These are phyloP conservation scores for Rubia peregrina DNA, from an alignment of 305 asterid species.

Conservation along the genomic window DNA sequence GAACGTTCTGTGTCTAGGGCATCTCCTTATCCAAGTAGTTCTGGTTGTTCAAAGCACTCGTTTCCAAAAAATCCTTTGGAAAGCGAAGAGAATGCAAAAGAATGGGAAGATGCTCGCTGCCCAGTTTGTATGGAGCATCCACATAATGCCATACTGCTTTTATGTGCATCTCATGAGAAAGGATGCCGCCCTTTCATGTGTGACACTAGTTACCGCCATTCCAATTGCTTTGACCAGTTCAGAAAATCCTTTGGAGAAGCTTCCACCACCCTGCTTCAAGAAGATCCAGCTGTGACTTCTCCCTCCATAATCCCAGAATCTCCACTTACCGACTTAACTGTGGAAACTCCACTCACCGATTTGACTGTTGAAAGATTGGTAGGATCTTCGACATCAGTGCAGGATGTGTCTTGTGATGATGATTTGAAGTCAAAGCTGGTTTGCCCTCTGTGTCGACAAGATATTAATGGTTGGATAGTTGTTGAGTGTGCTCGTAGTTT, in stretches of 20 bases:
- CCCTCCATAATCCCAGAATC: constrained; percentile 27
- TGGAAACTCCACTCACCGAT: constrained; percentile 23
- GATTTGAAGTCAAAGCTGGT: constrained; percentile 36
- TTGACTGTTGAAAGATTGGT: constrained; percentile 27
- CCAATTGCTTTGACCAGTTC: constrained; percentile 83
- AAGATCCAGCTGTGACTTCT: constrained; percentile 19
- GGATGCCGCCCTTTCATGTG: constrained; percentile 94
- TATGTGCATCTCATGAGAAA: constrained; percentile 71
- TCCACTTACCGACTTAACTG: constrained; percentile 24
- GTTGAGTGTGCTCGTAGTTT: constrained; percentile 66
- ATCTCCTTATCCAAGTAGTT: constrained; percentile 54
- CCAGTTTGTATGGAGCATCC: constrained; percentile 96
- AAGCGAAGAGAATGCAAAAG: constrained; percentile 42
- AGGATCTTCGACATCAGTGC: constrained; percentile 26
- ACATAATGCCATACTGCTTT: constrained; percentile 71
- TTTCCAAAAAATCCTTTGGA: constrained; percentile 44
- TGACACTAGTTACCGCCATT: constrained; percentile 89
- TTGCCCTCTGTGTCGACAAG: constrained; percentile 83
- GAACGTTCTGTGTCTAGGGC: constrained; percentile 57
- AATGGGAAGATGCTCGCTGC: constrained; percentile 89
- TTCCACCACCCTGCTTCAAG: constrained; percentile 27
- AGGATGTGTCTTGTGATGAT: constrained; percentile 28
- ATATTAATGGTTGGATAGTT: constrained; percentile 59
- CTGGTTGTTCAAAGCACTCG: constrained; percentile 36
- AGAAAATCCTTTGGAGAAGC: constrained; percentile 45